These are phyloP conservation scores for Psilocybe cubensis DNA, from an alignment of 768 basidiomycete genomes.

Conservation along the genomic window DNA sequence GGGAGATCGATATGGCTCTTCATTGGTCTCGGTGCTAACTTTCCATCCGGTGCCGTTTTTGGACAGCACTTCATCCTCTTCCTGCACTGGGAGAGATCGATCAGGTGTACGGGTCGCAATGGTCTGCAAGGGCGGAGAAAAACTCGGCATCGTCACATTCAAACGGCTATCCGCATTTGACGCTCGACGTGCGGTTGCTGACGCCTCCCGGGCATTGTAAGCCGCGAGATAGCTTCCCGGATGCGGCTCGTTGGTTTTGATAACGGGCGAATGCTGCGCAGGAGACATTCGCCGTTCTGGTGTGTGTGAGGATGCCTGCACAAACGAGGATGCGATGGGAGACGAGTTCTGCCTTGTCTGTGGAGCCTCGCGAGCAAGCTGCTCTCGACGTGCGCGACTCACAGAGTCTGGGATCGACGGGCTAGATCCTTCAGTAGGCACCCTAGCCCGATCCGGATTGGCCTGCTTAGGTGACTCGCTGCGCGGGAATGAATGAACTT, in stretches of 20 bases:
- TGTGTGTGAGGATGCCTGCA: slow-evolving; percentile 40
- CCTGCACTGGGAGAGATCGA: slow-evolving; percentile 76
- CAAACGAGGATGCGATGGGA: slow-evolving; percentile 35
- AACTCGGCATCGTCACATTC: slow-evolving; percentile 42
- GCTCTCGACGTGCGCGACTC: slow-evolving; percentile 40
- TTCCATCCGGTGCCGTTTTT: slow-evolving; percentile 38
- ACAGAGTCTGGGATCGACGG: slow-evolving; percentile 53
- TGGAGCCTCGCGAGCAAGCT: slow-evolving; percentile 50
- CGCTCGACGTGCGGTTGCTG: slow-evolving; percentile 34
- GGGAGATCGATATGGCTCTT: slow-evolving; percentile 35
- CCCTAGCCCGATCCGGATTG: slow-evolving; percentile 57
- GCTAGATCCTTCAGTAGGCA: slow-evolving; percentile 51
- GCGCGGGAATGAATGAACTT: slow-evolving; percentile 30
- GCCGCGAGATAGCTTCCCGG: slow-evolving; percentile 45
- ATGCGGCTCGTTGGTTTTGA: slow-evolving; percentile 49
- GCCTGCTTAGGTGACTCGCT: slow-evolving; percentile 49
- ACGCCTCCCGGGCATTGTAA: slow-evolving; percentile 50
- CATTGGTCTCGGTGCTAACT: slow-evolving; percentile 33
- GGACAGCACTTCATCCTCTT: slow-evolving; percentile 62
- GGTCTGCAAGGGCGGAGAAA: slow-evolving; percentile 60
- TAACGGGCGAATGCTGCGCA: slow-evolving; percentile 49
- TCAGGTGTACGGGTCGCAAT: slow-evolving; percentile 65
- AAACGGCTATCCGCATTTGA: slow-evolving; percentile 30
- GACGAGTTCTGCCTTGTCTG: slow-evolving; percentile 49
- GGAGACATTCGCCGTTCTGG: slow-evolving; percentile 59